A percentile compares a stretch with the other conserved stretches of the same genome.
phyloP scores from a whole-genome alignment of 2,329 filamentous ascomycete genomes.

The Colletotrichum gigasporum region DNA sequence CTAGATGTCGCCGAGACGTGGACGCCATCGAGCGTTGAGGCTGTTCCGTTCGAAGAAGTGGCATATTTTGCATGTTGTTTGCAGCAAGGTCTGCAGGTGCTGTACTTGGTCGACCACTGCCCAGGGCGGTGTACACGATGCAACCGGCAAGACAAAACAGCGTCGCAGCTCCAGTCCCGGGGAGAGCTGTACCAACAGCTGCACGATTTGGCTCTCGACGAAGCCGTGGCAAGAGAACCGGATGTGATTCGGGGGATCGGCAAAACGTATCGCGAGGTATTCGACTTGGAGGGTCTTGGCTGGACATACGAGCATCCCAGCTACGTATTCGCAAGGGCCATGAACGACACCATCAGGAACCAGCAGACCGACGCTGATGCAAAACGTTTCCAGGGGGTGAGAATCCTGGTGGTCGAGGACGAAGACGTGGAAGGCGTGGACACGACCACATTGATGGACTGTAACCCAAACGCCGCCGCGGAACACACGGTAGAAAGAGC shows the following conservation, averaged over 20 bases:
- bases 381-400: constrained; percentile 37
- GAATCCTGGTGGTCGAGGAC: constrained; percentile 39
- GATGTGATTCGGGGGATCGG: constrained; percentile 43
- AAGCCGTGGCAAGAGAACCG: constrained; percentile 31
- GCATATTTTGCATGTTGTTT: constrained; percentile 41
- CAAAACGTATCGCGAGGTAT: constrained; percentile 43
- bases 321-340: constrained; percentile 41
- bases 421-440: constrained; percentile 27
- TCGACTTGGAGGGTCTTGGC: constrained; percentile 41
- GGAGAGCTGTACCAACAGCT: constrained; percentile 37
- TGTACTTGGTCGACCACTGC: constrained; percentile 43
- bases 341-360: constrained; percentile 39
- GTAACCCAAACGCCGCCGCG: not conserved
- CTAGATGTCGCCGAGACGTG: constrained; percentile 40
- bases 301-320: constrained; percentile 42
- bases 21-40: constrained; percentile 27
- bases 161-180: constrained; percentile 30
- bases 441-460: constrained; percentile 24
- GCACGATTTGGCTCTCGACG: constrained; percentile 28
- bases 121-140: constrained; percentile 37
- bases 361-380: constrained; percentile 38
- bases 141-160: constrained; percentile 16
- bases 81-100: constrained; percentile 39
- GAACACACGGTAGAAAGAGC: not conserved
- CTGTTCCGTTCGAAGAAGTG: constrained; percentile 38